Conservation (phyloP, 257 asterid genomes). For the Cynanchum wilfordii region DNA sequence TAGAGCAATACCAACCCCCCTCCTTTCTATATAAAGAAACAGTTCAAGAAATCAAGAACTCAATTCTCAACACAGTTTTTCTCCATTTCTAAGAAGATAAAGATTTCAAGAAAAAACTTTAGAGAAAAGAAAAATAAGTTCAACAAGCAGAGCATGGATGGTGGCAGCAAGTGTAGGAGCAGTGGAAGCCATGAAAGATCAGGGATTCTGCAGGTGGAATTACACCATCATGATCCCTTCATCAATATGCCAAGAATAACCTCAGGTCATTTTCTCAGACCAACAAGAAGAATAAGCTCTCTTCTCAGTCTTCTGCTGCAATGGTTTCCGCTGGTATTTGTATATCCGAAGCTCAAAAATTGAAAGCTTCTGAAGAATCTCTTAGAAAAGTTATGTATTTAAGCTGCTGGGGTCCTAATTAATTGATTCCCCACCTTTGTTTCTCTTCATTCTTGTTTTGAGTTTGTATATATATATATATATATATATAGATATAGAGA, state of each 20-base stretch:
- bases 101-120: not conserved
- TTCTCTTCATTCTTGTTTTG: too few relatives aligned
- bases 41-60: too few relatives aligned
- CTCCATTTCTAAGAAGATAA: too few relatives aligned
- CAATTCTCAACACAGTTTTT: too few relatives aligned
- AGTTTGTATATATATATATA: too few relatives aligned
- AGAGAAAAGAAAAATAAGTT: conserved; percentile 16
- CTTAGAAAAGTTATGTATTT: conserved; percentile 26
- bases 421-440: not conserved
- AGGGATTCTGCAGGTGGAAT: conserved; percentile 27
- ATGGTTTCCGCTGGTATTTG: not conserved
- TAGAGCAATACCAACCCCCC: too few relatives aligned
- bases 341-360: not conserved
- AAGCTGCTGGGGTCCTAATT: conserved; percentile 34
- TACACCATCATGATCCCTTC: conserved; percentile 8
- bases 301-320: conserved; percentile 13
- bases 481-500: too few relatives aligned
- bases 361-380: conserved; percentile 22
- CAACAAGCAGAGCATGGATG: conserved; percentile 24
- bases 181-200: conserved; percentile 27
- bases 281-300: not conserved
- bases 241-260: conserved; percentile 20
- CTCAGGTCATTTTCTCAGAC: conserved; percentile 18
- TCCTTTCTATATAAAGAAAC: too few relatives aligned
- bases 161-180: conserved; percentile 25